These are phyloP conservation scores for Arctostaphylos glauca DNA, from an alignment of 148 eudicot genomes.

Conservation along the genomic window DNA sequence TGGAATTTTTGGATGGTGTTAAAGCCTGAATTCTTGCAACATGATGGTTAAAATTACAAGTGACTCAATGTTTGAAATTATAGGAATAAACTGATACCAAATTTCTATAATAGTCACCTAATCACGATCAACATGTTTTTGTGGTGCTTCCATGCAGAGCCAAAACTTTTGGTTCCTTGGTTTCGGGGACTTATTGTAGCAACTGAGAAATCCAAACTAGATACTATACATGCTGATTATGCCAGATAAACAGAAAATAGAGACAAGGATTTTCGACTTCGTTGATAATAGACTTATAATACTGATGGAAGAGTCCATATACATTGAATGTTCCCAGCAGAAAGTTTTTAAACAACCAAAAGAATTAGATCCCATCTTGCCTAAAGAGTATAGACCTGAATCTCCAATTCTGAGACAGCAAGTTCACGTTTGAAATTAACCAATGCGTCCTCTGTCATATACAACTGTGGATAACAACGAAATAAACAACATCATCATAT, in stretches of 20 bases:
- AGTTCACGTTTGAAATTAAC: constrained; percentile 75
- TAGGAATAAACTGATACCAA: not conserved
- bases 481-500: not conserved
- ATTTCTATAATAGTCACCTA: not conserved
- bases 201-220: constrained; percentile 7
- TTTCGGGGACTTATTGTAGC: not conserved
- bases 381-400: constrained; percentile 51
- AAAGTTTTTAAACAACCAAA: not conserved
- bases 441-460: constrained; percentile 58
- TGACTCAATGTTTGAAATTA: not conserved
- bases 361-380: not conserved
- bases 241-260: not conserved
- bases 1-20: not conserved
- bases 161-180: not conserved
- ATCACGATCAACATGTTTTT: not conserved
- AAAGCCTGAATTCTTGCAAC: not conserved
- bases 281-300: not conserved
- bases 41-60: not conserved
- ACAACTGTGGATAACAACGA: constrained; percentile 45
- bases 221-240: not conserved
- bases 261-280: not conserved
- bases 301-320: not conserved
- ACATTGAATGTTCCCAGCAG: not conserved
- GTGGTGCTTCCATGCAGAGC: not conserved
- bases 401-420: constrained; percentile 67